Percentiles rank a stretch among this genome's conserved stretches.
phyloP scores from a whole-genome alignment of 2,329 filamentous ascomycete genomes.

The Pseudogymnoascus pannorum region DNA sequence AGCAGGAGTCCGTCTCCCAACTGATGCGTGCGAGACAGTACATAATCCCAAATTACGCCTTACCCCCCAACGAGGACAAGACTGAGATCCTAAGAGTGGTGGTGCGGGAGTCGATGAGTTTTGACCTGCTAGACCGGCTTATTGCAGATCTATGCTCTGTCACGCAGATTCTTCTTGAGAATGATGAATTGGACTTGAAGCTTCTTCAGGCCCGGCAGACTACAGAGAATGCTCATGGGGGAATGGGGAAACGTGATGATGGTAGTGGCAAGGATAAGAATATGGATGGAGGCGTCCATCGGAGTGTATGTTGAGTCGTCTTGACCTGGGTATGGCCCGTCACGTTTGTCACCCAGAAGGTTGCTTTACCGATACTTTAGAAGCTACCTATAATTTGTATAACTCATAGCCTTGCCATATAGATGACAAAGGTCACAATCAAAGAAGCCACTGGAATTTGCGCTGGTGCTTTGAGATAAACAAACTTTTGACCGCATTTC shows the following conservation, averaged over 20 bases:
- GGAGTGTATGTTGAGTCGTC: not conserved
- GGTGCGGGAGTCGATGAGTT: slow-evolving; percentile 58
- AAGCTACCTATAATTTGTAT: not conserved
- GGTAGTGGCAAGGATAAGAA: not conserved
- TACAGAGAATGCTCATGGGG: slow-evolving; percentile 9
- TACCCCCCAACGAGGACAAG: slow-evolving; percentile 53
- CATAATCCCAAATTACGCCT: slow-evolving; percentile 64
- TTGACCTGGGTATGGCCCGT: not conserved
- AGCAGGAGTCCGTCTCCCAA: slow-evolving; percentile 56
- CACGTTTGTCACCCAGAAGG: not conserved
- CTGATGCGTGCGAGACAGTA: slow-evolving; percentile 60
- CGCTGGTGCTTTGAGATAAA: not conserved
- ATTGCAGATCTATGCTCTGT: slow-evolving; percentile 53
- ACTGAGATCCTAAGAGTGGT: slow-evolving; percentile 63
- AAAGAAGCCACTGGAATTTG: not conserved
- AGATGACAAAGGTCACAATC: not conserved
- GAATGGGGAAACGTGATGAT: not conserved
- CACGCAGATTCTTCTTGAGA: slow-evolving; percentile 53
- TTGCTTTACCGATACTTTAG: not conserved
- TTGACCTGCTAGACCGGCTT: slow-evolving; percentile 58
- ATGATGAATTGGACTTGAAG: slow-evolving; percentile 43
- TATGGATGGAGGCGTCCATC: slow-evolving; percentile 1
- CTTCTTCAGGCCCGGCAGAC: slow-evolving; percentile 35
- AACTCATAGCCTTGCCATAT: not conserved
- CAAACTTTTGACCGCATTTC: not conserved